Evolutionary conservation across 176 grass and related monocot species (phyloP).

Genomic region (Rhynchospora breviuscula): DNA sequence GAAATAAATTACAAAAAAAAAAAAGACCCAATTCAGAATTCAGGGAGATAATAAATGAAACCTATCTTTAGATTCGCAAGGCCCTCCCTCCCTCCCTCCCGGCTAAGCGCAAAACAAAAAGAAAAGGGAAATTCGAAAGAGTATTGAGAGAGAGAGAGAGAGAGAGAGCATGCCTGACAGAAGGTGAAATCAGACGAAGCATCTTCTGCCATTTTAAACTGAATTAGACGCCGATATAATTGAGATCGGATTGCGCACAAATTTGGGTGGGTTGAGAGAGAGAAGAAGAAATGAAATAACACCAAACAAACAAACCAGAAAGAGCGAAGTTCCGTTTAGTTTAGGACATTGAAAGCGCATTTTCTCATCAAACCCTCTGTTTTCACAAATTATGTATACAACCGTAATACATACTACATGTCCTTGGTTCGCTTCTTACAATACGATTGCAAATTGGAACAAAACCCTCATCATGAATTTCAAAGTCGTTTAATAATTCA

Average conservation of each 20-base stretch:
- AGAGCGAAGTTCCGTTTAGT: too few species aligned
- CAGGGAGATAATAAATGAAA: background rate
- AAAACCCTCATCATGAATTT: too few species aligned
- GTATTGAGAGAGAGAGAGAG: background rate
- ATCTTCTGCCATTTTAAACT: slow-evolving; percentile 38
- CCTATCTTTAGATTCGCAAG: background rate
- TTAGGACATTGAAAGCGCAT: too few species aligned
- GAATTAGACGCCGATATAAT: background rate
- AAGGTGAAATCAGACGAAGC: slow-evolving; percentile 86
- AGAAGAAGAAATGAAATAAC: background rate
- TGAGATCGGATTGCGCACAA: background rate
- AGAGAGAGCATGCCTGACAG: slow-evolving; percentile 43
- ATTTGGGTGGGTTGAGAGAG: background rate
- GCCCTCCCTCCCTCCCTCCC: too few species aligned
- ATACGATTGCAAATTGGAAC: too few species aligned
- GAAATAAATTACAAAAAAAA: background rate
- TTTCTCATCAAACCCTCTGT: too few species aligned
- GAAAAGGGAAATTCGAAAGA: background rate
- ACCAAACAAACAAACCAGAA: background rate
- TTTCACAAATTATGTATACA: too few species aligned
- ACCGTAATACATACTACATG: too few species aligned
- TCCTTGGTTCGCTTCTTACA: too few species aligned
- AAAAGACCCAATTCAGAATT: background rate
- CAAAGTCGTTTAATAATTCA: too few species aligned
- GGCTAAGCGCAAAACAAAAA: too few species aligned